These are phyloP conservation scores for Spencermartinsiella europaea DNA, from an alignment of 805 yeast genomes.

Conservation along the genomic window DNA sequence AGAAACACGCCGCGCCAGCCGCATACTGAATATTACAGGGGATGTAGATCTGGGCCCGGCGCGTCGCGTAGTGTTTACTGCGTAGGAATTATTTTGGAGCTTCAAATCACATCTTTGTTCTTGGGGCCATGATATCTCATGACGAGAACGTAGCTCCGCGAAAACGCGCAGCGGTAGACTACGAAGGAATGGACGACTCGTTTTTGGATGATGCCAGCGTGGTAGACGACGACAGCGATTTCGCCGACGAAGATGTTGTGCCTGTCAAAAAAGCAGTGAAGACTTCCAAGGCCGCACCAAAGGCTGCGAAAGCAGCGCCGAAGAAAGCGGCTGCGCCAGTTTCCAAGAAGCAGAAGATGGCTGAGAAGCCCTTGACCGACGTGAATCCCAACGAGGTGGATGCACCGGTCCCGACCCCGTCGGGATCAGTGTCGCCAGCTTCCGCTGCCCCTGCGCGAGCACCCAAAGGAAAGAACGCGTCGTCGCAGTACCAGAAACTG, in stretches of 20 bases:
- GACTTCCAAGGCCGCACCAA: slow-evolving; percentile 8
- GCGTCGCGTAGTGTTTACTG: no score
- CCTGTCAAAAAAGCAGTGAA: slow-evolving; percentile 8
- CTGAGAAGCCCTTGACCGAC: slow-evolving; percentile 7
- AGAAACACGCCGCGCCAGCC: no score
- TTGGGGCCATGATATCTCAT: no score
- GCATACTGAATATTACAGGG: no score
- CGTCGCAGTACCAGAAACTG: slow-evolving; percentile 84
- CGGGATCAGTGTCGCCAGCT: neutral
- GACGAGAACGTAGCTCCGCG: slow-evolving; percentile 20
- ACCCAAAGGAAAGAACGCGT: slow-evolving; percentile 36
- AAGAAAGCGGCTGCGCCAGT: slow-evolving; percentile 9
- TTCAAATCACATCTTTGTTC: no score
- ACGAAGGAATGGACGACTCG: slow-evolving; percentile 7
- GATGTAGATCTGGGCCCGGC: no score
- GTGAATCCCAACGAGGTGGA: slow-evolving; percentile 9
- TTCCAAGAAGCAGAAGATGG: slow-evolving; percentile 18
- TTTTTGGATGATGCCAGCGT: neutral
- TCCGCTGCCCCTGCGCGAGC: neutral
- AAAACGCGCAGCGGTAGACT: slow-evolving; percentile 1
- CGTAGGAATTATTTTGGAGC: no score
- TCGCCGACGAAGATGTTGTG: slow-evolving; percentile 13
- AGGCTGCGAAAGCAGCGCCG: neutral
- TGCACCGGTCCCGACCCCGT: slow-evolving; percentile 6
- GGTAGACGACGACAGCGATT: slow-evolving; percentile 17